These are phyloP conservation scores for Candida fluviatilis DNA, from an alignment of 805 yeast species.

Conservation along the genomic window DNA sequence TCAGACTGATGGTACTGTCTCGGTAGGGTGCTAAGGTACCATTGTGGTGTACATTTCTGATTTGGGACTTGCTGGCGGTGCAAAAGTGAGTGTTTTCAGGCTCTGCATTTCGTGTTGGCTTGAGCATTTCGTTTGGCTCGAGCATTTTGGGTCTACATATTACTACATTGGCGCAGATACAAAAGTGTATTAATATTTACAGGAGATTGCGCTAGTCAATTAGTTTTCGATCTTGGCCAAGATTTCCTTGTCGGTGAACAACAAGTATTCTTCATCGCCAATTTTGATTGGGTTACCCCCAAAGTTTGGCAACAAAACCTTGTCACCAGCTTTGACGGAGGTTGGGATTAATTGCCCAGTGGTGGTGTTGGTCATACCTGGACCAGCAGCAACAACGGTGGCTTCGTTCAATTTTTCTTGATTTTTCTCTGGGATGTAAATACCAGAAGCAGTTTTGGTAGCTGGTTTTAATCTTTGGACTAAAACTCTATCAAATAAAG, in stretches of 20 bases:
- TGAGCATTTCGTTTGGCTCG: too few relatives aligned
- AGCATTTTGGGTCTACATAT: too few relatives aligned
- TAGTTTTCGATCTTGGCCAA: slow-evolving; percentile 74
- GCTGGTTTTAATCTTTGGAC: slow-evolving; percentile 93
- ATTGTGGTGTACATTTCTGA: too few relatives aligned
- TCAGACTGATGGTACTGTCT: too few relatives aligned
- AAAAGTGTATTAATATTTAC: neutral
- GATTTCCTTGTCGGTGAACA: slow-evolving; percentile 92
- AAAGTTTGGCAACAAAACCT: slow-evolving; percentile 88
- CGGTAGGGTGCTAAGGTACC: too few relatives aligned
- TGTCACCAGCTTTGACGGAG: slow-evolving; percentile 84
- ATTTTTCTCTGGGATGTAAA: slow-evolving; percentile 93
- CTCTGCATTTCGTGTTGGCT: too few relatives aligned
- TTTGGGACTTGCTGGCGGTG: too few relatives aligned
- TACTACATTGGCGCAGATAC: too few relatives aligned
- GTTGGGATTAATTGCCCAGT: slow-evolving; percentile 69
- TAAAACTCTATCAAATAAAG: slow-evolving; percentile 92
- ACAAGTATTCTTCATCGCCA: slow-evolving; percentile 74
- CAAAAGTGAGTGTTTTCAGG: too few relatives aligned
- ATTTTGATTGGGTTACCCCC: slow-evolving; percentile 91
- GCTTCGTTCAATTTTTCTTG: slow-evolving; percentile 92
- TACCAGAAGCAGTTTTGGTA: slow-evolving; percentile 87
- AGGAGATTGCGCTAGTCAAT: neutral
- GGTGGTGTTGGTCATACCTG: slow-evolving; percentile 74
- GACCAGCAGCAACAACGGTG: slow-evolving; percentile 90